Evolutionary conservation across 2,329 filamentous ascomycete genomes (phyloP).

Genomic region (Arthrobotrys sinensis): DNA sequence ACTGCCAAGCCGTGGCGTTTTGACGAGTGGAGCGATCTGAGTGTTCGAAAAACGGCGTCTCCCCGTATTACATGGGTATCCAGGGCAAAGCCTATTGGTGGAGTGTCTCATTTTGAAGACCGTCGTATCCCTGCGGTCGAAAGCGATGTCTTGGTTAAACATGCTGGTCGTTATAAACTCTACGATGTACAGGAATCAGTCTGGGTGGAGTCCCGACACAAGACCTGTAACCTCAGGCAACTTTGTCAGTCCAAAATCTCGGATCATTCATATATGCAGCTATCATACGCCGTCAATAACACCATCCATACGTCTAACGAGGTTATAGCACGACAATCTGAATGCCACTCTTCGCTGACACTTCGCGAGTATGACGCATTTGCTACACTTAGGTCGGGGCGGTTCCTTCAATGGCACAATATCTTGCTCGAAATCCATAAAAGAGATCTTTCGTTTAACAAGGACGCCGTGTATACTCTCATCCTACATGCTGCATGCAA

Average conservation of each 20-base stretch:
- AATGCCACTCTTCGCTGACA: slow-evolving; percentile 71
- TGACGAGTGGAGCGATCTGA: slow-evolving; percentile 1
- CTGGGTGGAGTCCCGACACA: slow-evolving; percentile 27
- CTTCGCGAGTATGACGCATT: slow-evolving; percentile 74
- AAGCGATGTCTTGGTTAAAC: slow-evolving; percentile 24
- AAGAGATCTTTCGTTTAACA: slow-evolving; percentile 71
- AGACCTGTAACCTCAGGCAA: background rate
- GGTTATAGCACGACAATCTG: slow-evolving; percentile 71
- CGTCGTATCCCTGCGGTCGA: background rate
- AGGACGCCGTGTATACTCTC: slow-evolving; percentile 70
- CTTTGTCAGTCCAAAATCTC: slow-evolving; percentile 60
- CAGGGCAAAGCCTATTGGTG: slow-evolving; percentile 19
- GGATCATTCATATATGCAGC: slow-evolving; percentile 47
- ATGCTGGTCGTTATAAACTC: slow-evolving; percentile 20
- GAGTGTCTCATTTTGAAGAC: slow-evolving; percentile 1
- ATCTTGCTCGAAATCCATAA: slow-evolving; percentile 72
- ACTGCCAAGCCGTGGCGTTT: slow-evolving; percentile 6
- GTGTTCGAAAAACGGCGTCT: background rate
- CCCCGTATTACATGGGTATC: slow-evolving; percentile 18
- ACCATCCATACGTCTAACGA: slow-evolving; percentile 69
- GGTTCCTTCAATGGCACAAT: slow-evolving; percentile 73
- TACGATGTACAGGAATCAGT: background rate
- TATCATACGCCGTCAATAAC: slow-evolving; percentile 64
- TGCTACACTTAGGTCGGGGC: slow-evolving; percentile 70
- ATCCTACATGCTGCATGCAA: slow-evolving; percentile 72